Conservation (phyloP, 2,329 filamentous ascomycete species). For the Colletotrichum theobromicola region DNA sequence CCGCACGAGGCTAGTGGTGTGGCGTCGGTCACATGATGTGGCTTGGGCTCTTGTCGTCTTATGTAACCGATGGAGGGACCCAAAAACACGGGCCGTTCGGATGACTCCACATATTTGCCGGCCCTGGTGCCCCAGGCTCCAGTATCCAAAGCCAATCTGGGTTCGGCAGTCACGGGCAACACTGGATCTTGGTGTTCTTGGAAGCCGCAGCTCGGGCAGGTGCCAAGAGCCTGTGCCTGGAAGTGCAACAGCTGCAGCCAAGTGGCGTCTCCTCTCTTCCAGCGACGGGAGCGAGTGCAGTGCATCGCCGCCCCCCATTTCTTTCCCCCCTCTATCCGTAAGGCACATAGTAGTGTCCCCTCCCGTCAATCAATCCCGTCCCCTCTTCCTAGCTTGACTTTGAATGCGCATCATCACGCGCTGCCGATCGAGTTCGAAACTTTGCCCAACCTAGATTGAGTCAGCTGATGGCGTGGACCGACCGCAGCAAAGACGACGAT, state of each 20-base stretch:
- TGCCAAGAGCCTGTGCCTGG: background rate
- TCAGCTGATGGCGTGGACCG: conserved; percentile 4
- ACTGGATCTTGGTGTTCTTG: background rate
- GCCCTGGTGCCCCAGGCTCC: background rate
- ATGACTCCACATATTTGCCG: background rate
- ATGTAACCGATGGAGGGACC: background rate
- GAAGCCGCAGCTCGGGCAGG: background rate
- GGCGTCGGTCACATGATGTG: conserved; percentile 6
- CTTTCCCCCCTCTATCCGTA: background rate
- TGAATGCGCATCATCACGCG: background rate
- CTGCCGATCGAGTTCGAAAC: background rate
- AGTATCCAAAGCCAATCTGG: background rate
- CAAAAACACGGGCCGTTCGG: background rate
- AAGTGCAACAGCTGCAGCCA: background rate
- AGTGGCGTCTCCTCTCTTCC: background rate
- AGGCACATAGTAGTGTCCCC: no score
- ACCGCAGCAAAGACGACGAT: background rate
- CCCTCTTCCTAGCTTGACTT: background rate
- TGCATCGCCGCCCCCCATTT: background rate
- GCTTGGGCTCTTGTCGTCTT: background rate
- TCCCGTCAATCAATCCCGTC: background rate
- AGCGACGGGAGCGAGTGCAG: no score
- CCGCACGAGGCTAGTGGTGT: conserved; percentile 21
- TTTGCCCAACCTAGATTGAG: conserved; percentile 1
- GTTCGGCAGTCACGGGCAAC: background rate